Conservation (phyloP, 2,329 filamentous ascomycete species). For the Ophiostoma australiae region DNA sequence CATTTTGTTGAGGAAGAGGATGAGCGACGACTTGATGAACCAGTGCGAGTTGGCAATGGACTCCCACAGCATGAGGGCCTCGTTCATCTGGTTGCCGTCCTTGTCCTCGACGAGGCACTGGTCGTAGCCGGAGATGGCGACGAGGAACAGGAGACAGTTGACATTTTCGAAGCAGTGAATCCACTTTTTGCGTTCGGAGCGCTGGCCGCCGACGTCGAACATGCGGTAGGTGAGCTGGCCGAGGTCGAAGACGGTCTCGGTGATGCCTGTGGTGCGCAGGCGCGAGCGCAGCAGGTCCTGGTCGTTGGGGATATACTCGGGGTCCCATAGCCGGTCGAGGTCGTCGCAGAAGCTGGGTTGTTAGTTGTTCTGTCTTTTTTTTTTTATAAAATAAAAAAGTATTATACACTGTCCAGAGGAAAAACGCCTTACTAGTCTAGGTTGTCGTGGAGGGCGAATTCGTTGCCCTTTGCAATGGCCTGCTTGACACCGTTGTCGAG, state of each 20-base stretch:
- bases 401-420: too few species aligned
- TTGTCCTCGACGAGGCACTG: slow-evolving; percentile 95
- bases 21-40: slow-evolving; percentile 77
- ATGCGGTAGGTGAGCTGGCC: slow-evolving; percentile 92
- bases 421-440: slow-evolving; percentile 64
- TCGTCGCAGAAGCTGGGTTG: slow-evolving; percentile 71
- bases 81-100: slow-evolving; percentile 92
- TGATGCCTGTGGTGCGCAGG: slow-evolving; percentile 89
- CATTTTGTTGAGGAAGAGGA: slow-evolving; percentile 84
- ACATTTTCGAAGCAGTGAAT: slow-evolving; percentile 98
- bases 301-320: slow-evolving; percentile 81
- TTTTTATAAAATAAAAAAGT: background rate
- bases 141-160: slow-evolving; percentile 85
- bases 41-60: slow-evolving; percentile 81
- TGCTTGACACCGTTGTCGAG: slow-evolving; percentile 73
- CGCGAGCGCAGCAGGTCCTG: slow-evolving; percentile 91
- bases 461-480: slow-evolving; percentile 90
- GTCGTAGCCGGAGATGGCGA: slow-evolving; percentile 93
- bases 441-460: slow-evolving; percentile 95
- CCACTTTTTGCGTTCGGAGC: slow-evolving; percentile 98
- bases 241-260: slow-evolving; percentile 92
- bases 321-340: slow-evolving; percentile 68
- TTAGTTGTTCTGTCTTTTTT: background rate
- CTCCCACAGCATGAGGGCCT: slow-evolving; percentile 81
- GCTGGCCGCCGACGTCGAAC: slow-evolving; percentile 95